Evolutionary conservation across 208 protist genomes (phyloP).

Genomic region (Histomonas meleagridis): DNA sequence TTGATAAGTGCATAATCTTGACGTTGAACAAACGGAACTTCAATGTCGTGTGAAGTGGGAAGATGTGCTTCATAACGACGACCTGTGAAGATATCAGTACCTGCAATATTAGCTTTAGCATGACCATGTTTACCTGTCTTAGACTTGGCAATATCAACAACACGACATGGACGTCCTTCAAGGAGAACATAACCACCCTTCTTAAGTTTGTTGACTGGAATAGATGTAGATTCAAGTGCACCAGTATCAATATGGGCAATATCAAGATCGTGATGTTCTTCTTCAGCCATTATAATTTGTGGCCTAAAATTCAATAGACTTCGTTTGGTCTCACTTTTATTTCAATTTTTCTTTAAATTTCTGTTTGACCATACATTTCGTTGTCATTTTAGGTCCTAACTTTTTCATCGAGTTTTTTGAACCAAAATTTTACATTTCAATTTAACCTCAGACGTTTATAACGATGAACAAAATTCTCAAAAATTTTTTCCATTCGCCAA

Average conservation of each 20-base stretch:
- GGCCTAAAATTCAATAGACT: too few relatives aligned
- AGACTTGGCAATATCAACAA: slow-evolving; percentile 81
- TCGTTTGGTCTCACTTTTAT: too few relatives aligned
- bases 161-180: slow-evolving; percentile 77
- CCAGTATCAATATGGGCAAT: neutral
- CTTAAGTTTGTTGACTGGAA: slow-evolving; percentile 38
- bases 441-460: too few relatives aligned
- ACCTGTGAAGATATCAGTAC: slow-evolving; percentile 89
- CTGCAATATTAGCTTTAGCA: slow-evolving; percentile 88
- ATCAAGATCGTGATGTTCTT: slow-evolving; percentile 7
- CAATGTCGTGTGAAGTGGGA: slow-evolving; percentile 86
- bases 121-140: slow-evolving; percentile 97
- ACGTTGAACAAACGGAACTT: slow-evolving; percentile 78
- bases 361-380: too few relatives aligned
- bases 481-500: too few relatives aligned
- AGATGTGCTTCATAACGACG: slow-evolving; percentile 90
- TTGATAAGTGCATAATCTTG: slow-evolving; percentile 75
- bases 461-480: too few relatives aligned
- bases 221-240: neutral
- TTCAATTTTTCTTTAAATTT: too few relatives aligned
- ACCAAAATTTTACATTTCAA: too few relatives aligned
- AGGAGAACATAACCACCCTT: slow-evolving; percentile 65
- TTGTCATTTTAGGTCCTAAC: too few relatives aligned
- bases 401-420: too few relatives aligned
- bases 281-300: too few relatives aligned